Percentiles rank a stretch among this genome's conserved stretches.
phyloP scores from a whole-genome alignment of 768 basidiomycete species.

The Boletus rubroflammeus region DNA sequence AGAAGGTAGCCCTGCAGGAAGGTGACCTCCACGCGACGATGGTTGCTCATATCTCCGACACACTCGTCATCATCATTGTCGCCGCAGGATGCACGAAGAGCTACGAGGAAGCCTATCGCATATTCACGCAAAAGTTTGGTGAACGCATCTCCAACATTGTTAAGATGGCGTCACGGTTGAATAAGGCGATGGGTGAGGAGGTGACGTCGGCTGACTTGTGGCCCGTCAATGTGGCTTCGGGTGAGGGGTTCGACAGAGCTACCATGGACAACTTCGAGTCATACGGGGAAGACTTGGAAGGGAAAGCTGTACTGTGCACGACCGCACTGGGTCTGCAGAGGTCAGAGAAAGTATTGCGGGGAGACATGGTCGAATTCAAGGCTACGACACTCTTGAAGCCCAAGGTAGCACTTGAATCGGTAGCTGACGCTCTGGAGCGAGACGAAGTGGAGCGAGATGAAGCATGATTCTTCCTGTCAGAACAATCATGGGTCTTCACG shows the following conservation, averaged over 20 bases:
- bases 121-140: conserved; percentile 33
- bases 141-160: conserved; percentile 35
- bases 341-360: conserved; percentile 35
- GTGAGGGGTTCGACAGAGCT: conserved; percentile 36
- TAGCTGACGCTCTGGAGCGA: conserved; percentile 29
- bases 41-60: conserved; percentile 44
- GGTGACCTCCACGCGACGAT: conserved; percentile 33
- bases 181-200: conserved; percentile 55
- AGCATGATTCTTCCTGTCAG: conserved; percentile 7
- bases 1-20: conserved; percentile 31
- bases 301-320: conserved; percentile 46
- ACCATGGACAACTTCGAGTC: conserved; percentile 48
- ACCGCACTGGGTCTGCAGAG: conserved; percentile 51
- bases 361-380: conserved; percentile 45
- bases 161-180: conserved; percentile 29
- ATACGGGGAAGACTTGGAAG: conserved; percentile 5
- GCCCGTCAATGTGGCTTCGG: conserved; percentile 43
- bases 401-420: conserved; percentile 46
- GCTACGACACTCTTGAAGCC: conserved; percentile 49
- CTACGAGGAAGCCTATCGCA: conserved; percentile 31
- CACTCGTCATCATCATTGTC: conserved; percentile 41
- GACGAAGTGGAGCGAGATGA: conserved; percentile 30
- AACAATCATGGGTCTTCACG: background rate
- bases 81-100: conserved; percentile 37
- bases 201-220: conserved; percentile 57